Conservation (phyloP, 768 basidiomycete genomes). For the Agrocybe praecox region DNA sequence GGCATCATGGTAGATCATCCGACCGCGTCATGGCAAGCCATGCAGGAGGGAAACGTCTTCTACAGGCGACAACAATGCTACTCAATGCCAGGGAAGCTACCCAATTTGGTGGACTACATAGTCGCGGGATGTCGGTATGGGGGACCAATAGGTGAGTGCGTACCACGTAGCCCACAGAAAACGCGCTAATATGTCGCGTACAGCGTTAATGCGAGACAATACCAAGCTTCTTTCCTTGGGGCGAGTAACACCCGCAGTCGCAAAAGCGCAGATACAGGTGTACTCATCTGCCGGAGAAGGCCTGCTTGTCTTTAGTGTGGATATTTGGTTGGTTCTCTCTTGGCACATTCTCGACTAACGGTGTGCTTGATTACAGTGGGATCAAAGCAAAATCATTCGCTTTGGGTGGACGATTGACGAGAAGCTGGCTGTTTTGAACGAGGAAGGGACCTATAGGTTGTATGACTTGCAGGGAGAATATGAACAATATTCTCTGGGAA, state of each 20-base stretch:
- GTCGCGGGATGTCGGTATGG: constrained; percentile 83
- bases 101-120: constrained; percentile 77
- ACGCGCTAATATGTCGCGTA: not conserved
- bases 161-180: not conserved
- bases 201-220: constrained; percentile 88
- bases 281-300: constrained; percentile 86
- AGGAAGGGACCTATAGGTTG: constrained; percentile 89
- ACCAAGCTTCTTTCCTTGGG: constrained; percentile 78
- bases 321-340: constrained; percentile 31
- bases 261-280: constrained; percentile 84
- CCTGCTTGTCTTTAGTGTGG: constrained; percentile 70
- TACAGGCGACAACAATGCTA: constrained; percentile 88
- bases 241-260: constrained; percentile 52
- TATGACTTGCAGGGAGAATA: constrained; percentile 90
- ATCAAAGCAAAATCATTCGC: constrained; percentile 78
- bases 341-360: constrained; percentile 11
- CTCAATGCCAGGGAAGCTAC: constrained; percentile 76
- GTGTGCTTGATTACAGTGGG: constrained; percentile 67
- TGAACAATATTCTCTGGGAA: constrained; percentile 80
- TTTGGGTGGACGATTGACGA: constrained; percentile 89
- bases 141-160: constrained; percentile 76
- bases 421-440: constrained; percentile 81
- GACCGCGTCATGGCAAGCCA: constrained; percentile 86
- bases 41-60: constrained; percentile 86
- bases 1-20: constrained; percentile 64